Percentiles rank a stretch among this genome's conserved stretches.
phyloP scores from a whole-genome alignment of 1,284 basidiomycete genomes.

The Sphagnurus paluster region DNA sequence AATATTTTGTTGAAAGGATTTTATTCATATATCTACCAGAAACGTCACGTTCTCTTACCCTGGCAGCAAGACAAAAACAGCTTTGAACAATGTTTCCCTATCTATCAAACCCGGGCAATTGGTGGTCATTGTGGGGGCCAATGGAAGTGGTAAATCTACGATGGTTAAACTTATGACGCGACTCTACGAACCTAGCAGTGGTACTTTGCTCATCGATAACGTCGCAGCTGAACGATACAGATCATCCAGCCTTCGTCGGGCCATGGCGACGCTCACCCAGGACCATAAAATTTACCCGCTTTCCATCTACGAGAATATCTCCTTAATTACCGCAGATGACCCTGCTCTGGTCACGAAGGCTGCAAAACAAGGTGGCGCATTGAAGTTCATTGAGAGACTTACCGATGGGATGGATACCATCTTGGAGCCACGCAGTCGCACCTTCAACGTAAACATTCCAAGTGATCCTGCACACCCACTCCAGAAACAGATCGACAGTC shows the following conservation, averaged over 20 bases:
- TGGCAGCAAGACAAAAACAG: slow-evolving; percentile 36
- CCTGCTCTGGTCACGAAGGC: slow-evolving; percentile 33
- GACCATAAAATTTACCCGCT: slow-evolving; percentile 45
- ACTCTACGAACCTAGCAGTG: slow-evolving; percentile 42
- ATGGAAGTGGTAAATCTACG: slow-evolving; percentile 47
- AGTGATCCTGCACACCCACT: slow-evolving; percentile 34
- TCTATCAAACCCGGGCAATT: slow-evolving; percentile 45
- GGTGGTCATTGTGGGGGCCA: slow-evolving; percentile 47
- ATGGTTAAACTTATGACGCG: slow-evolving; percentile 43
- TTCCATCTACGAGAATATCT: slow-evolving; percentile 45
- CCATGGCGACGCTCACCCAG: slow-evolving; percentile 43
- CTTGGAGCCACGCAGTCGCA: slow-evolving; percentile 31
- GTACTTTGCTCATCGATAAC: slow-evolving; percentile 41
- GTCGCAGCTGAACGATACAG: slow-evolving; percentile 34
- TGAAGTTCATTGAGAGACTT: slow-evolving; percentile 30
- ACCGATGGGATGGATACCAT: slow-evolving; percentile 27
- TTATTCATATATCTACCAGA: slow-evolving; percentile 27
- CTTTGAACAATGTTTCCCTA: slow-evolving; percentile 42
- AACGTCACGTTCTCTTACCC: slow-evolving; percentile 50
- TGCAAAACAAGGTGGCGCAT: slow-evolving; percentile 38
- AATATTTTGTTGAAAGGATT: not conserved
- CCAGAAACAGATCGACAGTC: slow-evolving; percentile 29
- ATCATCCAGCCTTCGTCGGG: slow-evolving; percentile 34
- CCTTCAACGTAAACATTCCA: slow-evolving; percentile 28
- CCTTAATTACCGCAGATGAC: slow-evolving; percentile 29